These are phyloP conservation scores for Aquilaria yunnanensis DNA, from an alignment of 345 rosid species.

Conservation along the genomic window DNA sequence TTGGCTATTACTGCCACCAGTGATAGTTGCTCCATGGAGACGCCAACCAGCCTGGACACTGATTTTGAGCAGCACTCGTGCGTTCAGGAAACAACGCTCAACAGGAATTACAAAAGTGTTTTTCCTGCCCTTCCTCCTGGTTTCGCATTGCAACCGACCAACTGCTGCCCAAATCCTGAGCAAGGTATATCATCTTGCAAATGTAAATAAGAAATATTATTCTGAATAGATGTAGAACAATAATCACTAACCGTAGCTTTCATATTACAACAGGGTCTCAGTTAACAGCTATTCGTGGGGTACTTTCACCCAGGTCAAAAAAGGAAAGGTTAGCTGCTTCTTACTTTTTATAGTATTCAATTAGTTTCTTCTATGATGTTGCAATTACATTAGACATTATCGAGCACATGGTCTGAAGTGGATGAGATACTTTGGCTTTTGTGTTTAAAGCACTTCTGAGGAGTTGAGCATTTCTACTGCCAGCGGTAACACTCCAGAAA, in stretches of 20 bases:
- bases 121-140: constrained; percentile 61
- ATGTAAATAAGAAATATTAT: too few species aligned
- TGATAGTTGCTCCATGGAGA: constrained; percentile 25
- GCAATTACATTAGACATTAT: too few species aligned
- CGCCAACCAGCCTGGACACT: constrained; percentile 24
- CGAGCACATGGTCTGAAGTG: too few species aligned
- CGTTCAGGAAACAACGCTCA: constrained; percentile 21
- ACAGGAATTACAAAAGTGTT: constrained; percentile 16
- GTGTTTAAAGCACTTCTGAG: constrained; percentile 30
- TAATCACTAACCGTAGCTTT: too few species aligned
- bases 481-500: constrained; percentile 22
- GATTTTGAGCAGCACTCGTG: constrained; percentile 36
- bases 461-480: constrained; percentile 23
- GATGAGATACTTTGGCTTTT: too few species aligned
- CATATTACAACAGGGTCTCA: too few species aligned
- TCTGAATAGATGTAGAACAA: too few species aligned
- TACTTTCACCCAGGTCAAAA: too few species aligned
- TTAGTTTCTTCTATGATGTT: too few species aligned
- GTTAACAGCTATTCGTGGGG: too few species aligned
- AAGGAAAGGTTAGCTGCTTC: too few species aligned
- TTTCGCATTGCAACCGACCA: constrained; percentile 59
- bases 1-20: constrained; percentile 16
- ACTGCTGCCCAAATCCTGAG: constrained; percentile 42
- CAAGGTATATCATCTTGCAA: constrained; percentile 31
- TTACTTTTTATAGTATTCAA: too few species aligned